Evolutionary conservation across 2,329 filamentous ascomycete species (phyloP), one percentile per base, ranked within the genome.

Genomic region (Coniella vitis): DNA sequence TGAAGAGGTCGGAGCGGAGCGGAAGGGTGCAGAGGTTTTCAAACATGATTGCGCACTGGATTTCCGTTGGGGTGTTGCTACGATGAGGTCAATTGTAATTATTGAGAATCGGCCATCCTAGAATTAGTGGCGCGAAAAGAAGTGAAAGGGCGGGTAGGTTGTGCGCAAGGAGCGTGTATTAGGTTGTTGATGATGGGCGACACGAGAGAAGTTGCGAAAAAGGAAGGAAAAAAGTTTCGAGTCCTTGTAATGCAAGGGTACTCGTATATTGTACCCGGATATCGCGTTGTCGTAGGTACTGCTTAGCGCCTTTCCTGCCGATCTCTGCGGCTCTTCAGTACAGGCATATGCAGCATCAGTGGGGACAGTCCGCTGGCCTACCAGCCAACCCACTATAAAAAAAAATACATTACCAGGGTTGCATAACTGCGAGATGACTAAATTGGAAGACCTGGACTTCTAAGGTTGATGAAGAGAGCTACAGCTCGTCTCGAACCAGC

Each of bases 1-100:
- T 70, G 70, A 98, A 97, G 60, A 98, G 75, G 62, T 97, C 93
- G 49, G 87, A 79, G 50, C 80, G 79, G 40, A 97, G 81, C 55
- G 90, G 90, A 39, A 97, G 80, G 21, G 87, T 89, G 74, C 91
- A 96, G 56, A 95, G 78, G 56, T 89, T 95, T 67, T 96, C 90
- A 63, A 94, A 88, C 88, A 94, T 94, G 40, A 7, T 51, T 47
- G 10, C 13, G 31, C 19, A n/a, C 2, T 21, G 14, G 9, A 21
- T 32, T 25, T 13, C 10, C n/a, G 20, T 14, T 16, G 32, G 2
- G 19, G 17, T 13, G 37, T 1, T 10, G 38, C 14, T 7, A 16
- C 1, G 19, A n/a, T 14, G 22, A 4, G 22, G 19, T 45, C 39
- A 51, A 51, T 51, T 47, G 39, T 20, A 12, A 7, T 45, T 43